Conservation (phyloP, 176 grass and related monocot genomes). For the Tuctoria greenei region DNA sequence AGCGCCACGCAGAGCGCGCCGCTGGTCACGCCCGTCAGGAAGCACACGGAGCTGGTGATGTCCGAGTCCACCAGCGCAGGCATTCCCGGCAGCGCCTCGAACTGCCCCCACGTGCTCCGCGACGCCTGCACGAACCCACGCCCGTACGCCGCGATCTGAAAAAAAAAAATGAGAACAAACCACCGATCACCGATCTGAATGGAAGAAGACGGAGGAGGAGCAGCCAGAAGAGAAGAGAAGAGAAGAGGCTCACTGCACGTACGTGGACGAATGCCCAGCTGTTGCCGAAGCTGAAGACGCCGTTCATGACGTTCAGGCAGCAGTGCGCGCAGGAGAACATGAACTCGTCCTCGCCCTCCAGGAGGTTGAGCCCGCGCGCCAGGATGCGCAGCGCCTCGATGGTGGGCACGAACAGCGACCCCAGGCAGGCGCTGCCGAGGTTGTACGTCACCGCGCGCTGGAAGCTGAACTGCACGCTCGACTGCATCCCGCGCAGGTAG, state of each 20-base stretch:
- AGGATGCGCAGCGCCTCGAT: conserved; percentile 91
- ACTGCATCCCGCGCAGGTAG: conserved; percentile 99
- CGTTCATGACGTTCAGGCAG: conserved; percentile 94
- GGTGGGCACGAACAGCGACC: conserved; percentile 83
- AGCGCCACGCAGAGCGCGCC: conserved; percentile 78
- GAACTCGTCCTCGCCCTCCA: conserved; percentile 99
- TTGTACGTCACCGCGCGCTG: conserved; percentile 86
- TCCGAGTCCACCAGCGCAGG: conserved; percentile 83
- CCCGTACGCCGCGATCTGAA: conserved; percentile 96
- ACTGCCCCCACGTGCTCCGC: conserved; percentile 83
- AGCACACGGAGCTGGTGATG: conserved; percentile 94
- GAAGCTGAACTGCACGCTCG: conserved; percentile 85
- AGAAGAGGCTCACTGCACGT: not conserved
- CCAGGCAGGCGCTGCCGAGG: conserved; percentile 93
- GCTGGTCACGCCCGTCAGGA: conserved; percentile 85
- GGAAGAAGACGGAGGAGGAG: not conserved
- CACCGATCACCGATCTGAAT: no score
- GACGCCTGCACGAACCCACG: conserved; percentile 80
- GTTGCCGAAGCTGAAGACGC: conserved; percentile 89
- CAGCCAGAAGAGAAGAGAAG: rapidly evolving
- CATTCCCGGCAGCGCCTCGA: conserved; percentile 63
- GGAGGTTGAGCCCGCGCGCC: conserved; percentile 82
- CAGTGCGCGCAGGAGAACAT: conserved; percentile 99
- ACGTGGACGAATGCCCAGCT: conserved; percentile 97
- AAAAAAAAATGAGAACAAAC: no score